phyloP scores from a whole-genome alignment of 2,329 filamentous ascomycete species.

The Pseudopyrenochaeta lycopersici region DNA sequence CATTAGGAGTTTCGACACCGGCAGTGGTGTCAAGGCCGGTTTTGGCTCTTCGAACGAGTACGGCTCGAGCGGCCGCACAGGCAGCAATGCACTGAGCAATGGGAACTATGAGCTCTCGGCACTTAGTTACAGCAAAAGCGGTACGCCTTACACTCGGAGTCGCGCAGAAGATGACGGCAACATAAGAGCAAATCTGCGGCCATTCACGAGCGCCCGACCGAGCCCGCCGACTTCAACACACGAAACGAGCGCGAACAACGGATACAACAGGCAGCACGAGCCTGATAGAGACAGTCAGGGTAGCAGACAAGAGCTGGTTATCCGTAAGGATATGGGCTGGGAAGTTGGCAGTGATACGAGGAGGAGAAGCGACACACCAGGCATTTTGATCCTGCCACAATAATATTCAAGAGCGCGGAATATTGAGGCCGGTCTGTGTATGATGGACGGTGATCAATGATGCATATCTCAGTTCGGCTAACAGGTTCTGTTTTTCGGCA shows the following conservation, averaged over 20 bases:
- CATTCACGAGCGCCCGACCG: neutral
- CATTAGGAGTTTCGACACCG: slow-evolving; percentile 35
- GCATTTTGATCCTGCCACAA: neutral
- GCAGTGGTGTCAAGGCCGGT: slow-evolving; percentile 27
- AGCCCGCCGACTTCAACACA: neutral
- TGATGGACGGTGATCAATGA: neutral
- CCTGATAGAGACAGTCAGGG: slow-evolving; percentile 24
- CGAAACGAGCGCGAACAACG: neutral
- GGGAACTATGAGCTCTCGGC: neutral
- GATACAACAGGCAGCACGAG: slow-evolving; percentile 4
- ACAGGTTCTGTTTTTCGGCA: too few relatives aligned
- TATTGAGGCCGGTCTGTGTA: neutral
- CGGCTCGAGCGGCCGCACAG: slow-evolving; percentile 5
- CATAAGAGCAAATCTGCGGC: neutral
- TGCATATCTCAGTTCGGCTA: neutral
- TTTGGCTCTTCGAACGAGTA: slow-evolving; percentile 19
- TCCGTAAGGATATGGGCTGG: slow-evolving; percentile 29
- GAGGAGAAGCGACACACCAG: neutral
- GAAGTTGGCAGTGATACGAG: slow-evolving; percentile 18
- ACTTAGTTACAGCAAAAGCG: neutral
- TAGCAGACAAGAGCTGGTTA: slow-evolving; percentile 35
- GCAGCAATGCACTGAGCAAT: slow-evolving; percentile 1
- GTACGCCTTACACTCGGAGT: slow-evolving; percentile 3
- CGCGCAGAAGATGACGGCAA: neutral
- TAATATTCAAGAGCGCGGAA: neutral